Base-by-base conservation (phyloP, 495 filamentous ascomycete species). In the Terfezia claveryi region DNA sequence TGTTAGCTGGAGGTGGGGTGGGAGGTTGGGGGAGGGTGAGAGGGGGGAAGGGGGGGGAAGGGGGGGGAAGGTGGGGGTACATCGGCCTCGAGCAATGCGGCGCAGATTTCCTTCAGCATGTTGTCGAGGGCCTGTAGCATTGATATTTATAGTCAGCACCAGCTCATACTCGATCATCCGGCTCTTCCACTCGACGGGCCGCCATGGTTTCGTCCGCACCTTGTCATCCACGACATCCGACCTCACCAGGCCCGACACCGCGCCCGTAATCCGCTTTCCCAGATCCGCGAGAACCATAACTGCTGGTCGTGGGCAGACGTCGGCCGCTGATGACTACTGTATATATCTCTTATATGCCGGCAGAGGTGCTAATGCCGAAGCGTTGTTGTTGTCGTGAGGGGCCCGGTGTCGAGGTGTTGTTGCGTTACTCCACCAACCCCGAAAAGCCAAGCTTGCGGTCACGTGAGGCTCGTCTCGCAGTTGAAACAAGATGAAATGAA, bases 281-380 rank as follows among this genome's bases (percentile, higher is more conserved):
- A 99, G 75, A 77, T 96, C 91, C 80, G 94, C 87, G 59, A 99
- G 80, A 74, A 99, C 91, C 91, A 99, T 98, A 64, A 5, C 41
- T 36, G 50, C 37, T 50, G 14, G 27, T 2, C 20, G 20, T 20
- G 20, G 20, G 20, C 20, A 20, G 20, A 20, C 20, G 20, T 1
- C 20, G 1, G 20, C 20, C 20, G 20, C 20, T 20, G 20, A 0
- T 20, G 20, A 0, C 2, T 0, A 20, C 20, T 20, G 20, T 20
- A 20, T 20, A 20, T 20, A 20, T 20, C 20, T 20, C 20, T 20
- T 20, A 20, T 20, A 20, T 20, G 20, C 20, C 20, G 20, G 20
- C 20, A 20, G 20, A 20, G 20, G 20, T 20, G 20, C 20, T 20
- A 20, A 20, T 20, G 20, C 20, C 20, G 20, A 20, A 20, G 20